Percentiles rank a stretch among this genome's conserved stretches.
Conservation (phyloP, 306 rosid genomes). For the Comarum palustre region DNA sequence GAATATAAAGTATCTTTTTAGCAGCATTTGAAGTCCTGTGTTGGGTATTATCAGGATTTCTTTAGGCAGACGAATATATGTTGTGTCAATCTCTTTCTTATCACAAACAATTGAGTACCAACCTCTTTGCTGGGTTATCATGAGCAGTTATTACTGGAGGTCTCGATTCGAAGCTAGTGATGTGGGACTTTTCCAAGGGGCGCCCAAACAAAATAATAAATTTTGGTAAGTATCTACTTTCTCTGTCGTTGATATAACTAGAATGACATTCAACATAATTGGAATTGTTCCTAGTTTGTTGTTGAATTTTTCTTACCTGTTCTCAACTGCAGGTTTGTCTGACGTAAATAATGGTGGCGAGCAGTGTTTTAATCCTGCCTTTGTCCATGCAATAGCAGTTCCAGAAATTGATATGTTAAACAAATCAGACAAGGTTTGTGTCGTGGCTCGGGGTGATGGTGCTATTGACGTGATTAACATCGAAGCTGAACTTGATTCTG, state of each 20-base stretch:
- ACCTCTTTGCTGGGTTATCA: constrained; percentile 15
- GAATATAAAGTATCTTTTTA: neutral
- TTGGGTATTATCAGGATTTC: neutral
- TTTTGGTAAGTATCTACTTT: no score
- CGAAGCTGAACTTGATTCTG: constrained; percentile 53
- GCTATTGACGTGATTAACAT: constrained; percentile 58
- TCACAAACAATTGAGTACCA: constrained; percentile 11
- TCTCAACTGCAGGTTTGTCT: constrained; percentile 48
- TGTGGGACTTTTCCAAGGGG: no score
- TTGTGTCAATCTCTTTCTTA: constrained; percentile 19
- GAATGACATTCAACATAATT: no score
- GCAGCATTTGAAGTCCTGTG: neutral
- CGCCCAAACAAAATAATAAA: no score
- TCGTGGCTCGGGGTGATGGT: constrained; percentile 87
- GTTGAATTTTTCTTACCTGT: constrained; percentile 12
- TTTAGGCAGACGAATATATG: neutral
- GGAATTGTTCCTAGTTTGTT: constrained; percentile 25
- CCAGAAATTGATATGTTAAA: constrained; percentile 80
- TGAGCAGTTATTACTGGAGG: constrained; percentile 20
- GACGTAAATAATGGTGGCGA: constrained; percentile 37
- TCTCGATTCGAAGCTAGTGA: no score
- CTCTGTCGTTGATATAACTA: no score
- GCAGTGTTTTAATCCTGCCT: constrained; percentile 84
- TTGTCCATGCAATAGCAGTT: constrained; percentile 73
- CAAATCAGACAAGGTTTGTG: constrained; percentile 62